phyloP scores from a whole-genome alignment of 768 basidiomycete species.

The Suillus discolor region DNA sequence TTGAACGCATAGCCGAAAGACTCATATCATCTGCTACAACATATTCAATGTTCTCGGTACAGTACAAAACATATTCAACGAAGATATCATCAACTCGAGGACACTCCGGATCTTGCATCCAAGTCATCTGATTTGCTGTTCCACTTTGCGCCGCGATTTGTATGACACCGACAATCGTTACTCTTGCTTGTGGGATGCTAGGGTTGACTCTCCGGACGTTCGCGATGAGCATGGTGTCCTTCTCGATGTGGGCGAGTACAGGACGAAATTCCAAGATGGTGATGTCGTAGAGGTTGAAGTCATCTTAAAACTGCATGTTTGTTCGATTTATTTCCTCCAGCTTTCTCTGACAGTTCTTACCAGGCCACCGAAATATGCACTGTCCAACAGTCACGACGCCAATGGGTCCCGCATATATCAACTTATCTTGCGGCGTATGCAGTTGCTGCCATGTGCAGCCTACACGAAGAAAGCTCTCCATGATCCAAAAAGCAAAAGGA shows the following conservation, averaged over 20 bases:
- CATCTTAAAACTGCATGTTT: constrained; percentile 5
- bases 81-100: too few species aligned
- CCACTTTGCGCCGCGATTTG: not conserved
- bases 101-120: too few species aligned
- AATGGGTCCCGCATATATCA: not conserved
- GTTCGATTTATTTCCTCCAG: not conserved
- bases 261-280: not conserved
- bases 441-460: not conserved
- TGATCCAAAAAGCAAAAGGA: too few species aligned
- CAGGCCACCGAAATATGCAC: not conserved
- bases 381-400: not conserved
- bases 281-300: not conserved
- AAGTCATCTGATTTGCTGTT: too few species aligned
- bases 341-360: not conserved
- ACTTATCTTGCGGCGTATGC: not conserved
- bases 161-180: not conserved
- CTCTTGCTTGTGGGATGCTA: not conserved
- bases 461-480: too few species aligned
- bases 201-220: not conserved
- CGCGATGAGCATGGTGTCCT: not conserved
- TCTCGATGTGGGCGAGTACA: not conserved
- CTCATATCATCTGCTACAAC: too few species aligned
- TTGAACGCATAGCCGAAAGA: too few species aligned
- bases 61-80: too few species aligned
- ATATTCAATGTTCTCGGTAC: too few species aligned